A percentile compares a stretch with the other conserved stretches of the same genome.
These are phyloP conservation scores for Solanum chacoense DNA, from an alignment of 305 asterid species.

Conservation along the genomic window DNA sequence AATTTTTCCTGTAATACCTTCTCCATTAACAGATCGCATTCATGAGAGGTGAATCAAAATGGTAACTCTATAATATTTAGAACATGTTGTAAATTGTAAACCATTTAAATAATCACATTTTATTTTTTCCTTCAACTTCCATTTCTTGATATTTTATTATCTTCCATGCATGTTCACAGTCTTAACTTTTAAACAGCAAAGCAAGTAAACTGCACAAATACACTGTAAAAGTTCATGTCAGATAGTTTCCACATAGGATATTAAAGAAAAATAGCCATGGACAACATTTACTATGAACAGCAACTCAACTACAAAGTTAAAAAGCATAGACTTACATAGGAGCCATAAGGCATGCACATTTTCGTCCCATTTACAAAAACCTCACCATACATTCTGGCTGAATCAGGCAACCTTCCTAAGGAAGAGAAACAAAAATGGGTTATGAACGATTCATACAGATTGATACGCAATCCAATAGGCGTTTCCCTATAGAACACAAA, in stretches of 20 bases:
- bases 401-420: slow-evolving; percentile 80
- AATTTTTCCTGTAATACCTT: not conserved
- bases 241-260: not conserved
- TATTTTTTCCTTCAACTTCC: not conserved
- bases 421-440: slow-evolving; percentile 5
- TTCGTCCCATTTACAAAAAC: slow-evolving; percentile 77
- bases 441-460: not conserved
- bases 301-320: slow-evolving; percentile 2
- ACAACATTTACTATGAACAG: not conserved
- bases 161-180: not conserved
- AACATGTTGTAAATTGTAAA: not conserved
- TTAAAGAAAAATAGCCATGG: not conserved
- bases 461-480: not conserved
- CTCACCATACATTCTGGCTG: slow-evolving; percentile 84
- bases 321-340: slow-evolving; percentile 57
- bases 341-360: slow-evolving; percentile 65
- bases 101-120: not conserved
- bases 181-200: not conserved
- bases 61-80: not conserved
- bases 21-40: not conserved
- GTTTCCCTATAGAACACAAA: slow-evolving; percentile 8
- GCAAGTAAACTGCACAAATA: not conserved
- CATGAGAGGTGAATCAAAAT: not conserved
- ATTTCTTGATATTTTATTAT: not conserved
- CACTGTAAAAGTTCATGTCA: not conserved